These are phyloP conservation scores for Metschnikowia cubensis DNA, from an alignment of 805 yeast species.

Conservation along the genomic window DNA sequence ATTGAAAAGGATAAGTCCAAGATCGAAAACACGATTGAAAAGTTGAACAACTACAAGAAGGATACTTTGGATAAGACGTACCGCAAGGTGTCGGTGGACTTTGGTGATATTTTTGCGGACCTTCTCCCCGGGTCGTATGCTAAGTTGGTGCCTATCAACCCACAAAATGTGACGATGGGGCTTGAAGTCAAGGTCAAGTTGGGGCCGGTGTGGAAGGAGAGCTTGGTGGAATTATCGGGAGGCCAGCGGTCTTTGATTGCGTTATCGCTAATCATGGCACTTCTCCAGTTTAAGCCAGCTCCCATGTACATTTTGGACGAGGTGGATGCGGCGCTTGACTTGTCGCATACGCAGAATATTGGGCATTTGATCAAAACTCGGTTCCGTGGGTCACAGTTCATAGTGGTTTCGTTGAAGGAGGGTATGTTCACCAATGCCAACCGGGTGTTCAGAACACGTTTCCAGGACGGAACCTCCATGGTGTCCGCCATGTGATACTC, in stretches of 20 bases:
- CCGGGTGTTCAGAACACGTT: slow-evolving; percentile 85
- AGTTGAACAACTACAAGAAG: slow-evolving; percentile 79
- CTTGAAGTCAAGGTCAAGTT: slow-evolving; percentile 84
- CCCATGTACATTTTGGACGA: slow-evolving; percentile 98
- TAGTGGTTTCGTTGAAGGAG: slow-evolving; percentile 93
- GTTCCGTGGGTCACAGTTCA: slow-evolving; percentile 93
- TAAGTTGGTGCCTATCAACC: slow-evolving; percentile 76
- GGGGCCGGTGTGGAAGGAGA: slow-evolving; percentile 94
- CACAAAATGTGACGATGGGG: slow-evolving; percentile 83
- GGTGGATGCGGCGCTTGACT: slow-evolving; percentile 96
- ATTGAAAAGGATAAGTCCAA: slow-evolving; percentile 86
- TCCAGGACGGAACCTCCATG: slow-evolving; percentile 95
- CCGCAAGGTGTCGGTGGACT: slow-evolving; percentile 81
- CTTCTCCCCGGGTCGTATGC: slow-evolving; percentile 87
- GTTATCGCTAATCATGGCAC: slow-evolving; percentile 83
- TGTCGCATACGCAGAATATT: slow-evolving; percentile 95
- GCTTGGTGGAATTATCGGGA: slow-evolving; percentile 91
- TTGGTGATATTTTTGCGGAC: slow-evolving; percentile 86
- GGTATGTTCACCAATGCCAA: slow-evolving; percentile 99
- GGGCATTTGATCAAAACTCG: slow-evolving; percentile 94
- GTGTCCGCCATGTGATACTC: slow-evolving; percentile 60
- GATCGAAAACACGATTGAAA: slow-evolving; percentile 81
- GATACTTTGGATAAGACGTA: slow-evolving; percentile 81
- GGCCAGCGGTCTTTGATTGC: slow-evolving; percentile 97
- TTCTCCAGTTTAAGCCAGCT: slow-evolving; percentile 93